Base-by-base conservation (phyloP, 108 stramenopile species). In the Aureococcus anophagefferens region DNA sequence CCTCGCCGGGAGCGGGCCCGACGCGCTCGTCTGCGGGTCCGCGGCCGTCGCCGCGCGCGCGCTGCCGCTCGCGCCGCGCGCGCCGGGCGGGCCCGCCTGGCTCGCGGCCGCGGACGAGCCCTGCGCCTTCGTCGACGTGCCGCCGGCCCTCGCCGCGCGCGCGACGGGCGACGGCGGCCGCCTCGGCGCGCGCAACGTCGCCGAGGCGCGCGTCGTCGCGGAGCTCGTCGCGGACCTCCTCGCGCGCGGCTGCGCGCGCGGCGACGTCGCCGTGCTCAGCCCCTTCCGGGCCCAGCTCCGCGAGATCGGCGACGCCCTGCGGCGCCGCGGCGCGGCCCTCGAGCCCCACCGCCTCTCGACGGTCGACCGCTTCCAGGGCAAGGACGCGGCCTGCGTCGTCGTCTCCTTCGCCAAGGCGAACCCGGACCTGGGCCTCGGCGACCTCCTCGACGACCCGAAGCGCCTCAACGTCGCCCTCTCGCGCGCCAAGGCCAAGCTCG, bases 381-480 rank as follows among this genome's bases (percentile, higher is more conserved):
- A 91, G 68, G 95, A 96, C 81, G 94, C 93, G 75, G 70, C 78
- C 31, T 88, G 82, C 15, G 89, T 94, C 30, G 80, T 96, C 34
- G 70, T 94, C 34, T 94, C 93, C 11, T 77, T 93, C 46, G 93
- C 93, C 25, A 80, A 91, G 21, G 65, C 72, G 28, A 67, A 85
- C 51, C 21, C 51, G 33, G 70, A 78, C 32, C 92, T 92, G 5
- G 81, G 77, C 33, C 74, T 96, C 0, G 82, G 94, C 15, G 79
- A 87, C 63, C 74, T 96, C 0, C 83, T 96, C 15, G 79, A 87
- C 63, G 95, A 94, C 77, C 79, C 72, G 44, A 75, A 90, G 13
- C 81, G 95, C 28, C 71, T 96, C 15, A 96, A 93, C 75, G 95
- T 96, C 25, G 95, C 93, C 28, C 69, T 94, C 31, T 90, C 91